A percentile compares a stretch with the other conserved stretches of the same genome.
These are phyloP conservation scores for Fagus crenata DNA, from an alignment of 306 rosid species.

Conservation along the genomic window DNA sequence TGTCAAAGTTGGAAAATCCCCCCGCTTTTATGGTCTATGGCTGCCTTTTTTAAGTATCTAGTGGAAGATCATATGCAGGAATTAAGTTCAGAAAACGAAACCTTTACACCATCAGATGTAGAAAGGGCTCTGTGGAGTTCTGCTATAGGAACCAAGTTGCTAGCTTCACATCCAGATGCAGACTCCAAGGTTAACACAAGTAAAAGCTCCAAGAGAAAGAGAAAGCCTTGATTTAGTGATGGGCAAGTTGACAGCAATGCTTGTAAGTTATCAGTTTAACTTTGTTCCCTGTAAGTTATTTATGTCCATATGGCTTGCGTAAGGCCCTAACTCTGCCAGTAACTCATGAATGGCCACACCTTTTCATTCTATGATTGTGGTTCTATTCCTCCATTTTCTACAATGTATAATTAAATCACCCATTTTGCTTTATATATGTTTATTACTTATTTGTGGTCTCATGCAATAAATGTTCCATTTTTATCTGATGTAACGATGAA, in stretches of 20 bases:
- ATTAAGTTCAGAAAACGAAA: constrained; percentile 53
- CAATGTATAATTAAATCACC: not conserved
- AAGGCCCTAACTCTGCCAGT: not conserved
- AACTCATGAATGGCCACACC: not conserved
- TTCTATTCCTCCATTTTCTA: not conserved
- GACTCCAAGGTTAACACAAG: constrained; percentile 38
- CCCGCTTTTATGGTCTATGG: not conserved
- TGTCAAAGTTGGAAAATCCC: constrained; percentile 14
- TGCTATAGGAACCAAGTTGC: constrained; percentile 45
- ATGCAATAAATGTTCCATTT: not conserved
- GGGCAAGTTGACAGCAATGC: constrained; percentile 3
- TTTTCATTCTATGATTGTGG: not conserved
- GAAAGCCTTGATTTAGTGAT: constrained; percentile 50
- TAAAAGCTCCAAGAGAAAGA: constrained; percentile 59
- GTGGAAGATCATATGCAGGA: constrained; percentile 54
- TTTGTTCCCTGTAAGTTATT: not conserved
- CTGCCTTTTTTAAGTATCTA: constrained; percentile 12
- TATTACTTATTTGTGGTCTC: not conserved
- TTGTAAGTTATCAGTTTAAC: constrained; percentile 11
- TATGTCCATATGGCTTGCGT: not conserved
- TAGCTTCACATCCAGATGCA: constrained; percentile 34
- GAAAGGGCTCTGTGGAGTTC: constrained; percentile 89
- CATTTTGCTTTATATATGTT: not conserved
- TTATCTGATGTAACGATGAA: not conserved
- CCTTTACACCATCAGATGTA: constrained; percentile 78